These are phyloP conservation scores for Hippophae rhamnoides DNA, from an alignment of 306 rosid genomes.

Conservation along the genomic window DNA sequence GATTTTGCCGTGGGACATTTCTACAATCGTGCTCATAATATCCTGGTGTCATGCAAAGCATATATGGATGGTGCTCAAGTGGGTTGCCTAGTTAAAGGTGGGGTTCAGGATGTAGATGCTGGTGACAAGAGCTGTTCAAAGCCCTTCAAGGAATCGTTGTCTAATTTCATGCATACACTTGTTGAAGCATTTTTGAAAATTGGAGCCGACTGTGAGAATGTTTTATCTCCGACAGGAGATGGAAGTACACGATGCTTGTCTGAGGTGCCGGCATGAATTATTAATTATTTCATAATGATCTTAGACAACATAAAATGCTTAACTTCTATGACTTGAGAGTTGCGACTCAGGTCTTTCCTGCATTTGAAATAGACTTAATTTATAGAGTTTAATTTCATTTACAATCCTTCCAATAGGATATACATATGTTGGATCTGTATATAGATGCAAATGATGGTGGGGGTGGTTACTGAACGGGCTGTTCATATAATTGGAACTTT, in stretches of 20 bases:
- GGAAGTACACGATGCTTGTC: not conserved
- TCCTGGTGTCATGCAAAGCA: slow-evolving; percentile 70
- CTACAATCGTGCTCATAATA: slow-evolving; percentile 45
- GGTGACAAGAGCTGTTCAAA: slow-evolving; percentile 71
- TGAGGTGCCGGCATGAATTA: too few species aligned
- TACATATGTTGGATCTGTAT: too few species aligned
- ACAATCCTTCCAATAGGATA: too few species aligned
- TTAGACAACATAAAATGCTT: too few species aligned
- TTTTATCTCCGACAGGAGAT: slow-evolving; percentile 21
- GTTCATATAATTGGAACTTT: too few species aligned
- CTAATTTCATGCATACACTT: slow-evolving; percentile 27
- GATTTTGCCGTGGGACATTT: slow-evolving; percentile 71
- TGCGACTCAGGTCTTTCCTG: too few species aligned
- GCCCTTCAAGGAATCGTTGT: slow-evolving; percentile 34
- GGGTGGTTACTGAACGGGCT: too few species aligned
- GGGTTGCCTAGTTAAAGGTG: slow-evolving; percentile 73
- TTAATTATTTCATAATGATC: too few species aligned
- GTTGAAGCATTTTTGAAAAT: slow-evolving; percentile 33
- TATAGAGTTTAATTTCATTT: too few species aligned
- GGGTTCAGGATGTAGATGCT: slow-evolving; percentile 66
- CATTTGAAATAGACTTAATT: too few species aligned
- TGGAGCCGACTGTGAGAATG: slow-evolving; percentile 55
- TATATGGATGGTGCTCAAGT: slow-evolving; percentile 83
- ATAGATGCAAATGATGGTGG: too few species aligned
- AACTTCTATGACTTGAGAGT: too few species aligned